Conservation (phyloP, 768 basidiomycete genomes). For the Nidularia sp. region DNA sequence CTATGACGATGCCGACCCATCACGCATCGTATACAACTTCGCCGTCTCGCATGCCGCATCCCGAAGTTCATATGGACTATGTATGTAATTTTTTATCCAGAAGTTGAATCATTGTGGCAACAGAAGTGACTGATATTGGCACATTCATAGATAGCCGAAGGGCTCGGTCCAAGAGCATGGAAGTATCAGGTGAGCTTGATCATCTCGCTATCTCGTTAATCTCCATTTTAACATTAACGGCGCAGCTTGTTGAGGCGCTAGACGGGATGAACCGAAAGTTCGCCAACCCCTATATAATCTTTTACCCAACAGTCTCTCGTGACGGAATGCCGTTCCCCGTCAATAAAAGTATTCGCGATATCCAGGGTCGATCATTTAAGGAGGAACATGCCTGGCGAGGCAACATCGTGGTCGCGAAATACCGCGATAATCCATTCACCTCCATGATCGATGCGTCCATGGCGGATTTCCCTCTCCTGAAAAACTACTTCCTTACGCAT, state of each 20-base stretch:
- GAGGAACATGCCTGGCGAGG: slow-evolving; percentile 75
- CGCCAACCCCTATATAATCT: slow-evolving; percentile 75
- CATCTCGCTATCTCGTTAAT: not conserved
- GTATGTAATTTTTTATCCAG: slow-evolving; percentile 21
- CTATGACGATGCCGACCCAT: slow-evolving; percentile 38
- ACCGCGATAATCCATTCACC: slow-evolving; percentile 46
- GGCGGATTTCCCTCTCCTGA: slow-evolving; percentile 79
- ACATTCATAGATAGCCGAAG: slow-evolving; percentile 58
- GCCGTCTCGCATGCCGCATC: slow-evolving; percentile 70
- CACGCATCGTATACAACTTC: slow-evolving; percentile 40
- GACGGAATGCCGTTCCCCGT: slow-evolving; percentile 81
- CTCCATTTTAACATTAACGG: not conserved
- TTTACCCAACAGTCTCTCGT: slow-evolving; percentile 71
- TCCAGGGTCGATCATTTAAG: slow-evolving; percentile 59
- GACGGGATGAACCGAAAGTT: slow-evolving; percentile 82
- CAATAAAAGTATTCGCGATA: slow-evolving; percentile 72
- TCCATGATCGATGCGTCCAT: slow-evolving; percentile 73
- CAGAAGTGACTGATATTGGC: slow-evolving; percentile 7
- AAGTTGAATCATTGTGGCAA: slow-evolving; percentile 1
- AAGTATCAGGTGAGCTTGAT: slow-evolving; percentile 55
- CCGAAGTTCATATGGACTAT: slow-evolving; percentile 83
- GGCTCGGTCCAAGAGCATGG: slow-evolving; percentile 65
- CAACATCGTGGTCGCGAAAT: slow-evolving; percentile 77
- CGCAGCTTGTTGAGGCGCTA: slow-evolving; percentile 67
- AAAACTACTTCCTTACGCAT: slow-evolving; percentile 74